Conservation (phyloP, 805 yeast species). For the Candida peoriensis region DNA sequence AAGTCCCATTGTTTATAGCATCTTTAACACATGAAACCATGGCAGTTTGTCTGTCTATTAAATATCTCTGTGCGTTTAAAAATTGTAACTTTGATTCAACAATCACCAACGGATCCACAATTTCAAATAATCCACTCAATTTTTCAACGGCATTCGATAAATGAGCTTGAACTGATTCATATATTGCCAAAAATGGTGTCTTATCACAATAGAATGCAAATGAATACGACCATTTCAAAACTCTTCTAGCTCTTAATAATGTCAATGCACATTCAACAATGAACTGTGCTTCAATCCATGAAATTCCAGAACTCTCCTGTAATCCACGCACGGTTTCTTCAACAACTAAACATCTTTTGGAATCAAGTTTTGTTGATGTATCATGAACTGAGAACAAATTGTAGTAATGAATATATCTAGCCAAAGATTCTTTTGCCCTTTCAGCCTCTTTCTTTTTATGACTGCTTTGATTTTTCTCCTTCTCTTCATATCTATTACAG, state of each 20-base stretch:
- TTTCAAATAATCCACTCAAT: constrained; percentile 53
- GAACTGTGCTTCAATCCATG: constrained; percentile 89
- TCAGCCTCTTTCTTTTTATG: constrained; percentile 33
- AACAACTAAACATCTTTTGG: constrained; percentile 54
- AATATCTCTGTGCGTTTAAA: constrained; percentile 30
- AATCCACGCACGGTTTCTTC: constrained; percentile 57
- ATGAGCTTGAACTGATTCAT: constrained; percentile 67
- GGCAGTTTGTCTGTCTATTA: constrained; percentile 32
- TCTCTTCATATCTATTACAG: constrained; percentile 55
- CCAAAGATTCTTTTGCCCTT: constrained; percentile 42
- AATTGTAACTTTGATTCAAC: constrained; percentile 32
- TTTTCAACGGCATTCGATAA: constrained; percentile 65
- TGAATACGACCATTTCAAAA: constrained; percentile 89
- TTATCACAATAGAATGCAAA: constrained; percentile 62
- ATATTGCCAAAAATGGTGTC: constrained; percentile 50
- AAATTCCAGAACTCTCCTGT: constrained; percentile 58
- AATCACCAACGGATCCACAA: constrained; percentile 31
- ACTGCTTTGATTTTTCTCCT: constrained; percentile 20
- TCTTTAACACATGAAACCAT: constrained; percentile 30
- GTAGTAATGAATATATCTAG: constrained; percentile 70
- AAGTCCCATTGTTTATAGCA: constrained; percentile 1
- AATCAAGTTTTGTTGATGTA: constrained; percentile 68
- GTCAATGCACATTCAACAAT: constrained; percentile 66
- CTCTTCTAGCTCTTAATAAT: constrained; percentile 62
- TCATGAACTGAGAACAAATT: constrained; percentile 73